A percentile compares a stretch with the other conserved stretches of the same genome.
phyloP scores from a whole-genome alignment of 805 yeast genomes.

The Yarrowia hollandica region DNA sequence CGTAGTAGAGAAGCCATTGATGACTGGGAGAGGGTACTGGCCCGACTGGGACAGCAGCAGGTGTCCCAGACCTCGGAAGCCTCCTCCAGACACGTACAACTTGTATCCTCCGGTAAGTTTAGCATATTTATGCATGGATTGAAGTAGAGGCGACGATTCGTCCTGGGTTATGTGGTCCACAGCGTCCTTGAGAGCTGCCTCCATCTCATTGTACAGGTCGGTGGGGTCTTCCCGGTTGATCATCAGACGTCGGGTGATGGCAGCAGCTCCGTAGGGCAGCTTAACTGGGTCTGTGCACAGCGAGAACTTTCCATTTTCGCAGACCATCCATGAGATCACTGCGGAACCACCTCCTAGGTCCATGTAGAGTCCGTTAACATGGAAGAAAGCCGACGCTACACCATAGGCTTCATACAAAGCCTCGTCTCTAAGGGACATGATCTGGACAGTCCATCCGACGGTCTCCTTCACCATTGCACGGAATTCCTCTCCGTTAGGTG shows the following conservation, averaged over 20 bases:
- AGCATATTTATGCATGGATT: constrained; percentile 50
- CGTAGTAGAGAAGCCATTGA: constrained; percentile 66
- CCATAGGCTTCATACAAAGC: constrained; percentile 70
- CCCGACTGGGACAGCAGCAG: constrained; percentile 52
- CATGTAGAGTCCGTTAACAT: constrained; percentile 65
- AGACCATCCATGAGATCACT: constrained; percentile 68
- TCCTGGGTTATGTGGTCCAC: constrained; percentile 56
- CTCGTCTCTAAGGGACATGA: constrained; percentile 63
- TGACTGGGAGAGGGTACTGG: constrained; percentile 66
- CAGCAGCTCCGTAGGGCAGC: constrained; percentile 74
- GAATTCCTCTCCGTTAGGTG: constrained; percentile 61
- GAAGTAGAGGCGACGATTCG: constrained; percentile 35
- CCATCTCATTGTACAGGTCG: constrained; percentile 55
- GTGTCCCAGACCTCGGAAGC: constrained; percentile 69
- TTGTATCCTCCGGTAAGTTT: constrained; percentile 59
- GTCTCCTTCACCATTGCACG: constrained; percentile 55
- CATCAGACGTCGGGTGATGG: constrained; percentile 54
- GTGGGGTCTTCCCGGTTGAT: constrained; percentile 50
- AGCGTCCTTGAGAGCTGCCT: constrained; percentile 52
- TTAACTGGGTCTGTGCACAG: constrained; percentile 60
- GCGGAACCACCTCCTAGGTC: constrained; percentile 74
- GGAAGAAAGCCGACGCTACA: constrained; percentile 69
- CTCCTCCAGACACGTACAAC: constrained; percentile 72
- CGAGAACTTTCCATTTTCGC: constrained; percentile 54
- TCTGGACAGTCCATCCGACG: constrained; percentile 65